Evolutionary conservation across 768 basidiomycete species (phyloP), one percentile per base, ranked within the genome.

Genomic region (Sistotremastrum niveocremeum): DNA sequence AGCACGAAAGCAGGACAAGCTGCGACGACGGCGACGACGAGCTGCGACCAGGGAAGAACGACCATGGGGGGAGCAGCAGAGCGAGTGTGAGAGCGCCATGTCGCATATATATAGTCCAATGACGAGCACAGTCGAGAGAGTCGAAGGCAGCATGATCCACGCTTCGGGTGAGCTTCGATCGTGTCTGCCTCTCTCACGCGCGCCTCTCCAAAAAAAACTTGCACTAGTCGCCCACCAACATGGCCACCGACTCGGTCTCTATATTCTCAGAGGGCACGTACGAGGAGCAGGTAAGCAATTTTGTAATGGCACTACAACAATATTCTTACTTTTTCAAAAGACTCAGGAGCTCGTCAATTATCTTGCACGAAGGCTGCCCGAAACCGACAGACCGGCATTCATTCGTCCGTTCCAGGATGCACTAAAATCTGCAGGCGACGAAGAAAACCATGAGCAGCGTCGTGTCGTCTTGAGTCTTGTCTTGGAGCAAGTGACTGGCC

Each of bases 181-280:
- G 20, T 20, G 20, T 20, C 20, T 20, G 20, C 20, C 20, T 20
- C 20, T 20, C 20, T 20, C 20, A 20, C 20, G 20, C 20, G 20
- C 20, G 20, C 20, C 20, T 34, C 12, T 39, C 39, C 43, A 41
- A 47, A 20, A 37, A 41, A 47, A 47, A 32, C 46, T 6, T 29
- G 32, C 7, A n/a, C n/a, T 41, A 29, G 28, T 41, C 40, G n/a
- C 28, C 43, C 34, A 43, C 46, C 43, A 66, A 66, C 56, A 86
- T 87, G 83, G 64, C 76, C 52, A 69, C 81, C 54, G 86, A 88
- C 65, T 83, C 84, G 37, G 70, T 89, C 47, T 79, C 86, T 49
- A 77, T 89, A 52, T 89, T 87, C 57, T 79, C 83, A 12, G 87
- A 91, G 64, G 87, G 87, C 43, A 88, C 86, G 2, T 89, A 84